Evolutionary conservation across 2,329 filamentous ascomycete species (phyloP).

Genomic region (Bipolaris victoriae): DNA sequence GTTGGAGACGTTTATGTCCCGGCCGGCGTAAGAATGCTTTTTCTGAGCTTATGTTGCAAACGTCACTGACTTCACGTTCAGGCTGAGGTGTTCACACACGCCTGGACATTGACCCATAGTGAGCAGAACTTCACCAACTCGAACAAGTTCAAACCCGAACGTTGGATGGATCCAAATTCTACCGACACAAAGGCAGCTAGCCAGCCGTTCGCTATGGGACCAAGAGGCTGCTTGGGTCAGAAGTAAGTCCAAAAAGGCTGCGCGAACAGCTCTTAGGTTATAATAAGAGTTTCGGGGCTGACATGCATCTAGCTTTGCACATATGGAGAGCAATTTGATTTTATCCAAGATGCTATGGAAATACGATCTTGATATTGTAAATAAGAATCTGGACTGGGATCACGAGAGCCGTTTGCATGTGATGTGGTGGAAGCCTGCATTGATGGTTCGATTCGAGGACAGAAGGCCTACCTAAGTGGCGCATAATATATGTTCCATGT

Average conservation of each 20-base stretch:
- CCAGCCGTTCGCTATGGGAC: not conserved
- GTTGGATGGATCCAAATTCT: not conserved
- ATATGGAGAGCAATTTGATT: not conserved
- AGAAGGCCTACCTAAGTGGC: no score
- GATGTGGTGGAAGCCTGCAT: slow-evolving; percentile 4
- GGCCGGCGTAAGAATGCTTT: not conserved
- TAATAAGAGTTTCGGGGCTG: not conserved
- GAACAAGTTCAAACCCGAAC: slow-evolving; percentile 1
- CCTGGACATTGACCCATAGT: not conserved
- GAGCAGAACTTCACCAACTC: not conserved
- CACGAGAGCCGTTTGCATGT: not conserved
- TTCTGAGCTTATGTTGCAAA: no score
- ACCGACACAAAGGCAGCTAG: not conserved
- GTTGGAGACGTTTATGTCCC: not conserved
- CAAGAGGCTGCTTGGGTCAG: not conserved
- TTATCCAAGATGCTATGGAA: not conserved
- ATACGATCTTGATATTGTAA: not conserved
- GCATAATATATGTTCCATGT: no score
- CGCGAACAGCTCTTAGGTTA: no score
- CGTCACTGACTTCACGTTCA: not conserved
- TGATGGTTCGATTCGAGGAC: not conserved
- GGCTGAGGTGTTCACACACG: not conserved
- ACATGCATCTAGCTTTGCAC: not conserved
- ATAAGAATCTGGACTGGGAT: not conserved
- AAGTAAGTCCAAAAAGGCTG: not conserved